These are phyloP conservation scores for Amanita jacksonii DNA, from an alignment of 768 basidiomycete genomes.

Conservation along the genomic window DNA sequence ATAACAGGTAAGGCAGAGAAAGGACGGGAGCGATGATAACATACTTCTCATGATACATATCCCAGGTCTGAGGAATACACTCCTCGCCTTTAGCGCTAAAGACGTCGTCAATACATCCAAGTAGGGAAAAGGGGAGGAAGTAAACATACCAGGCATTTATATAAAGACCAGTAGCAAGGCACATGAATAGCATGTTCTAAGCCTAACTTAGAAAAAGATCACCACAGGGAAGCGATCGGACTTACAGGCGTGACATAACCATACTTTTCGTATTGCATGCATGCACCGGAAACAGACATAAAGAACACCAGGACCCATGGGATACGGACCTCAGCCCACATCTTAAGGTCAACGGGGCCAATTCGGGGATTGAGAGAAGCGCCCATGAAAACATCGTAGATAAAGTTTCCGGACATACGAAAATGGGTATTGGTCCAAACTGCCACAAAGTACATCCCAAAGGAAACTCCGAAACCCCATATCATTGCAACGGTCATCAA, in stretches of 20 bases:
- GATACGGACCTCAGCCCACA: constrained; percentile 97
- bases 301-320: constrained; percentile 97
- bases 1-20: constrained; percentile 5
- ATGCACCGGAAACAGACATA: constrained; percentile 82
- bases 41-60: constrained; percentile 97
- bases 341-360: constrained; percentile 88
- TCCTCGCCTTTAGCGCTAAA: constrained; percentile 84
- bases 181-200: constrained; percentile 96
- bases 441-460: constrained; percentile 72
- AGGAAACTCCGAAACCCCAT: constrained; percentile 74
- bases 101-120: constrained; percentile 9
- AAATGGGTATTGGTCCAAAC: constrained; percentile 72
- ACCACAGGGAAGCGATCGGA: background rate
- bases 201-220: background rate
- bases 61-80: constrained; percentile 96
- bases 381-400: constrained; percentile 98
- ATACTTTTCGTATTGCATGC: constrained; percentile 89
- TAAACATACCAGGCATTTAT: constrained; percentile 77
- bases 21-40: constrained; percentile 10
- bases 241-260: constrained; percentile 84
- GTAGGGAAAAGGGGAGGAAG: background rate
- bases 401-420: constrained; percentile 89
- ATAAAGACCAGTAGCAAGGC: constrained; percentile 92
- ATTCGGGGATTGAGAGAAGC: constrained; percentile 90
- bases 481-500: constrained; percentile 96